Conservation (phyloP, 2,329 filamentous ascomycete genomes). For the Clarireedia homoeocarpa region DNA sequence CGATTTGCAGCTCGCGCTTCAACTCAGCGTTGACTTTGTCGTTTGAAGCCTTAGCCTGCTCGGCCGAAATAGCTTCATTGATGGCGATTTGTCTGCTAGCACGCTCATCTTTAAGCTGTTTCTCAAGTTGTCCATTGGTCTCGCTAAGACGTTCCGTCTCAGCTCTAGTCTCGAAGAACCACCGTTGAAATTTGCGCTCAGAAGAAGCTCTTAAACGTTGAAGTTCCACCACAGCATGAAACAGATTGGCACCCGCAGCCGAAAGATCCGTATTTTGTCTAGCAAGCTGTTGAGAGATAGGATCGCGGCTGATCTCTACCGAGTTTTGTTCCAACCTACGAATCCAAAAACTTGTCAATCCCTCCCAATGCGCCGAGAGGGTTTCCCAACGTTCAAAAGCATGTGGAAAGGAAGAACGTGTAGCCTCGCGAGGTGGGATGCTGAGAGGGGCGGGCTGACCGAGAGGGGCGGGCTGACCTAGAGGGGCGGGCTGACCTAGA, state of each 20-base stretch:
- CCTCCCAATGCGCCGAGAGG: slow-evolving; percentile 95
- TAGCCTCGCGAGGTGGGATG: slow-evolving; percentile 7
- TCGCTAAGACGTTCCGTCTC: slow-evolving; percentile 84
- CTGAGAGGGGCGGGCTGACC: not conserved
- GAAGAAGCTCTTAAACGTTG: slow-evolving; percentile 90
- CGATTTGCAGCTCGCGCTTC: slow-evolving; percentile 87
- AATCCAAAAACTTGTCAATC: slow-evolving; percentile 95
- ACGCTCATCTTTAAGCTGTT: slow-evolving; percentile 66
- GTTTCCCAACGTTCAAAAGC: slow-evolving; percentile 98
- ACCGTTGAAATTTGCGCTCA: slow-evolving; percentile 94
- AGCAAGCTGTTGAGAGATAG: slow-evolving; percentile 78
- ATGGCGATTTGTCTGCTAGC: slow-evolving; percentile 60
- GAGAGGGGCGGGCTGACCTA: not conserved
- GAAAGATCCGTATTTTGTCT: slow-evolving; percentile 96
- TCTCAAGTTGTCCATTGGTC: slow-evolving; percentile 71
- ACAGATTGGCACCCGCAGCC: slow-evolving; percentile 90
- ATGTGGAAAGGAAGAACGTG: slow-evolving; percentile 77
- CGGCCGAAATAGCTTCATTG: slow-evolving; percentile 55
- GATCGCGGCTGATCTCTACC: slow-evolving; percentile 73
- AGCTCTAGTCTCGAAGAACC: slow-evolving; percentile 91
- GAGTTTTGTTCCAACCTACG: slow-evolving; percentile 85
- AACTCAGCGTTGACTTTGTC: slow-evolving; percentile 82
- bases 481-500: not conserved
- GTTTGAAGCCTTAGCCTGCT: slow-evolving; percentile 59
- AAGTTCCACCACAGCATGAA: slow-evolving; percentile 93